Evolutionary conservation across 441 rosid species (phyloP), one percentile per base, ranked within the genome.

Genomic region (Daphne laureola): DNA sequence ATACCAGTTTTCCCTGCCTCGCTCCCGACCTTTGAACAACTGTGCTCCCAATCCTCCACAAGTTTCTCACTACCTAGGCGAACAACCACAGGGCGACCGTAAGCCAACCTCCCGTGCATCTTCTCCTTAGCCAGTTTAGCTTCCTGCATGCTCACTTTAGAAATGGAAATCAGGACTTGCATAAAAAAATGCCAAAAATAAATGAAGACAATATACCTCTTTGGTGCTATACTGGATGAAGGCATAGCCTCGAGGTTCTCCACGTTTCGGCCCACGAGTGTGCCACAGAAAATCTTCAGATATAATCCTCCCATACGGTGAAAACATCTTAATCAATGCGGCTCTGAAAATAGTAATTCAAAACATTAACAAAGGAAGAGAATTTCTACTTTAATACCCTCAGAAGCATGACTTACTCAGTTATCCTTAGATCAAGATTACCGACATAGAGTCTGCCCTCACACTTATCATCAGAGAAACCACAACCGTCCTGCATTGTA

Each of bases 91-190:
- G 96, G 98, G 46, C 95, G 90, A 49, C 95, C 92, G 53, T 90
- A 85, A 55, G 95, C 98, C 57, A 91, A 71, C 57, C 79, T 85
- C 64, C 98, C 96, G 49, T 87, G 93, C 98, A 91, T 87, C 78
- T 80, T 91, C 65, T 91, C 95, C 78, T 82, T 87, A 25, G 98
- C 96, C 66, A 83, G 72, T 82, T 77, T 69, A 62, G 96, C 96
- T 77, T 91, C 98, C 98, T 91, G 87, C 90, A 69, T 87, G 35
- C 98, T 91, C 89, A 85, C 96, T 91, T 83, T 83, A 78, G 16
- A 58, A 46, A 55, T 69, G 74, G 78, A 76, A 73, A 82, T 91
- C 82, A 87, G 80, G 61, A 72, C 55, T 59, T 74, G 83, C 69
- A 21, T 0, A 18, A 18, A 21, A 0, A 21, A 21, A 21, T 21